phyloP scores from a whole-genome alignment of 2,329 filamentous ascomycete genomes.

The Colletotrichum costaricense region DNA sequence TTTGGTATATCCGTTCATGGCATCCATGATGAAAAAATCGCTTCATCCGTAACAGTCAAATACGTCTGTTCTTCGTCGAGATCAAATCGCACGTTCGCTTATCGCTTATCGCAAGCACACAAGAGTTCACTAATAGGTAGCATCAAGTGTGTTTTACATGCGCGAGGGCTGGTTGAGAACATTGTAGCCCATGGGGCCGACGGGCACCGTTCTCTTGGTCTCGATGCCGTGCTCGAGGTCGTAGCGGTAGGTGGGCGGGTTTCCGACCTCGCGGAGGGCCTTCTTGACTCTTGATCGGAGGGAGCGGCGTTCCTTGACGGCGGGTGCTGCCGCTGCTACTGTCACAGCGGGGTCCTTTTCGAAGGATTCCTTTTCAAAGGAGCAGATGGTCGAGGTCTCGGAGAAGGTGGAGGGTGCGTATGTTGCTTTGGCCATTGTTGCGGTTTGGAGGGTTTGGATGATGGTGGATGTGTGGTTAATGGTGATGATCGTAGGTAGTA shows the following conservation, averaged over 20 bases:
- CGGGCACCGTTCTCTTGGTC: constrained; percentile 4
- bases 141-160: neutral
- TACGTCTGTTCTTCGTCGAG: neutral
- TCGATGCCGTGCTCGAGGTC: constrained; percentile 30
- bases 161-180: constrained; percentile 31
- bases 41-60: neutral
- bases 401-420: constrained; percentile 19
- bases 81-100: neutral
- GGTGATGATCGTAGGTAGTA: neutral
- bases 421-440: constrained; percentile 20
- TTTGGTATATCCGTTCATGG: neutral
- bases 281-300: constrained; percentile 26
- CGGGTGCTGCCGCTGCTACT: no score
- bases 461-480: neutral
- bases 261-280: constrained; percentile 21
- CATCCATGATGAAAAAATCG: neutral
- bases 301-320: constrained; percentile 19
- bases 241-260: constrained; percentile 31
- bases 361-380: constrained; percentile 24
- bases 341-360: constrained; percentile 3
- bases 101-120: neutral
- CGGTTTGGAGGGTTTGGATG: neutral
- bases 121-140: no score
- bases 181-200: constrained; percentile 26
- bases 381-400: constrained; percentile 32